Evolutionary conservation across 2,329 filamentous ascomycete species (phyloP).

Genomic region (Coniochaeta sp.): DNA sequence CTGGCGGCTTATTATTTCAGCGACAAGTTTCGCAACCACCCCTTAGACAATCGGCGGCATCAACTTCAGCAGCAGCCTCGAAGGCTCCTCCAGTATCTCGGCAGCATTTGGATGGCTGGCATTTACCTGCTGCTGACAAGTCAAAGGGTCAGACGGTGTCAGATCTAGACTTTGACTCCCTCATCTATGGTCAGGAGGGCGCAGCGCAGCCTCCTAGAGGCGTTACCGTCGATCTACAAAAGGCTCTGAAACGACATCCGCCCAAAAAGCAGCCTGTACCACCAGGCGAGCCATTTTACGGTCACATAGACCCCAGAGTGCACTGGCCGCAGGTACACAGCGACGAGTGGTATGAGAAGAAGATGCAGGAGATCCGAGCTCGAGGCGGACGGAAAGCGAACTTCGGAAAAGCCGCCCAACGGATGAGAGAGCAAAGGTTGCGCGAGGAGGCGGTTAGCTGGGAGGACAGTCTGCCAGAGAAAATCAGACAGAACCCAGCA

Average conservation of each 20-base stretch:
- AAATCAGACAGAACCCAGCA: slow-evolving; percentile 33
- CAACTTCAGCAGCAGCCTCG: background rate
- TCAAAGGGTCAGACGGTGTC: background rate
- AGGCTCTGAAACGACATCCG: slow-evolving; percentile 3
- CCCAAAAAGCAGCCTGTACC: slow-evolving; percentile 8
- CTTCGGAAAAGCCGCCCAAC: slow-evolving; percentile 37
- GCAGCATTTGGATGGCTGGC: background rate
- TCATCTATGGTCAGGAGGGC: slow-evolving; percentile 18
- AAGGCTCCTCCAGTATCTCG: background rate
- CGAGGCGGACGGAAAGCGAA: slow-evolving; percentile 43
- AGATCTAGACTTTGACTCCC: slow-evolving; percentile 12
- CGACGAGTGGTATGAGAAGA: slow-evolving; percentile 37
- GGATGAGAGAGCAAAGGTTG: slow-evolving; percentile 25
- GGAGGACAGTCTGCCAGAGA: slow-evolving; percentile 32
- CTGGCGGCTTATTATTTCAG: background rate
- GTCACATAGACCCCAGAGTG: slow-evolving; percentile 42
- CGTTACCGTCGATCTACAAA: slow-evolving; percentile 5
- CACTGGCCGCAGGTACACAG: slow-evolving; percentile 38
- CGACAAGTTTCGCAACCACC: too few relatives aligned
- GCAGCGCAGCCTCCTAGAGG: slow-evolving; percentile 14
- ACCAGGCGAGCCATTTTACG: slow-evolving; percentile 29
- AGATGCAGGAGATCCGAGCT: slow-evolving; percentile 40
- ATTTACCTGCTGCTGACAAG: background rate
- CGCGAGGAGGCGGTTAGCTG: slow-evolving; percentile 11
- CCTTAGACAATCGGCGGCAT: too few relatives aligned